phyloP scores from a whole-genome alignment of 2,329 filamentous ascomycete genomes.

The Hypoxylon sp. region DNA sequence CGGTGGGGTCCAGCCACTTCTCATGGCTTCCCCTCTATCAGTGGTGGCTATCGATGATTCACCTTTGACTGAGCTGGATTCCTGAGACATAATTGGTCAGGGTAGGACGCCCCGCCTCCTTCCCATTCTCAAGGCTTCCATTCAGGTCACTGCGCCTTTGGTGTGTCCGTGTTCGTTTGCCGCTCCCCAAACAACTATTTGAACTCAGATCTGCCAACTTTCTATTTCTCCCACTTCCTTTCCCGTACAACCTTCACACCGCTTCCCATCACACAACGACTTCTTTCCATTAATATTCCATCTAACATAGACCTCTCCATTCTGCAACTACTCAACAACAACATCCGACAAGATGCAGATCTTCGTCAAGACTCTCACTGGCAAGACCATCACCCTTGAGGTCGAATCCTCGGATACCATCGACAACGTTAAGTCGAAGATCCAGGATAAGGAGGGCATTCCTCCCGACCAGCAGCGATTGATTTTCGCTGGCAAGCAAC shows the following conservation, averaged over 20 bases:
- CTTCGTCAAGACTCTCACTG: conserved; percentile 97
- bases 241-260: conserved; percentile 36
- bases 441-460: conserved; percentile 92
- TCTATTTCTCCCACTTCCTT: conserved; percentile 24
- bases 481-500: conserved; percentile 77
- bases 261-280: conserved; percentile 20
- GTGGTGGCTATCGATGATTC: conserved; percentile 51
- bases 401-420: conserved; percentile 85
- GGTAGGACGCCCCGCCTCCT: conserved; percentile 39
- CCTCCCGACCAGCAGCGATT: conserved; percentile 87
- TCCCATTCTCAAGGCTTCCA: conserved; percentile 53
- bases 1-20: conserved; percentile 50
- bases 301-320: conserved; percentile 30
- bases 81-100: conserved; percentile 45
- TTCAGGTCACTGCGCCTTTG: conserved; percentile 52
- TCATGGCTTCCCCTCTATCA: conserved; percentile 50
- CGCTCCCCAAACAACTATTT: conserved; percentile 42
- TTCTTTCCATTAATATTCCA: conserved; percentile 31
- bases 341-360: conserved; percentile 83
- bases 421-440: conserved; percentile 91
- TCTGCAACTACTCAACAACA: conserved; percentile 42
- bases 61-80: conserved; percentile 34
- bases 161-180: conserved; percentile 42
- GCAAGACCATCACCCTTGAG: conserved; percentile 88
- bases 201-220: conserved; percentile 39